These are phyloP conservation scores for Paramecium biaurelia DNA, from an alignment of 73 alveolate species.

Conservation along the genomic window DNA sequence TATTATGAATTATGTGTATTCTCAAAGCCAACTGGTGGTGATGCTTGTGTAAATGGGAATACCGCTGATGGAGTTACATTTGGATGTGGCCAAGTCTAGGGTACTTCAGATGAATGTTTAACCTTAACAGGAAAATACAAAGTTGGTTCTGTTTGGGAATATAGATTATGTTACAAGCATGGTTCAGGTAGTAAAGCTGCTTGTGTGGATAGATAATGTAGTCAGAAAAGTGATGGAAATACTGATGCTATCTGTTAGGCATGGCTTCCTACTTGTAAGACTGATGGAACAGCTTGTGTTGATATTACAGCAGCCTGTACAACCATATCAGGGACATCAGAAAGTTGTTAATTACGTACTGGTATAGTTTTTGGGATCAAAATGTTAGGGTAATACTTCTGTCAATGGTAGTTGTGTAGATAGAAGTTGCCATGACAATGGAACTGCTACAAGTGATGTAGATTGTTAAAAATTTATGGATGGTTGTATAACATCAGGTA, in stretches of 20 bases:
- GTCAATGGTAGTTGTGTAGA: neutral
- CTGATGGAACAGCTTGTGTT: neutral
- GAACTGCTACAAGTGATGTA: slow-evolving; percentile 21
- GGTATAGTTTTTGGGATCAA: neutral
- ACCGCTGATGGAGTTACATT: neutral
- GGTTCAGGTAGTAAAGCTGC: neutral
- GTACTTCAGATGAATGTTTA: neutral
- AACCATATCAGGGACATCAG: neutral
- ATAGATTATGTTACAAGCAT: neutral
- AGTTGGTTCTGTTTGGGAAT: neutral
- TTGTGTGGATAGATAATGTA: neutral
- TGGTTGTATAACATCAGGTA: slow-evolving; percentile 24
- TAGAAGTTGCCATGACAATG: neutral
- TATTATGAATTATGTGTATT: neutral
- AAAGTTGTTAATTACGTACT: neutral
- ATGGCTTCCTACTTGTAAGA: slow-evolving; percentile 13
- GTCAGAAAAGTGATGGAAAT: neutral
- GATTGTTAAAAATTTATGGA: neutral
- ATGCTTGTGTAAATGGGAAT: neutral
- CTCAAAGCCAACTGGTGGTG: neutral
- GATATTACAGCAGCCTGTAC: neutral
- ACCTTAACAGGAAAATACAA: neutral
- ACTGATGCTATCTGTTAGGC: slow-evolving; percentile 5
- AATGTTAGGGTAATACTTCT: neutral
- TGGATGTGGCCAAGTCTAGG: neutral